A percentile compares a stretch with the other conserved stretches of the same genome.
phyloP scores from a whole-genome alignment of 2,329 filamentous ascomycete species.

The Colletotrichum siamense region DNA sequence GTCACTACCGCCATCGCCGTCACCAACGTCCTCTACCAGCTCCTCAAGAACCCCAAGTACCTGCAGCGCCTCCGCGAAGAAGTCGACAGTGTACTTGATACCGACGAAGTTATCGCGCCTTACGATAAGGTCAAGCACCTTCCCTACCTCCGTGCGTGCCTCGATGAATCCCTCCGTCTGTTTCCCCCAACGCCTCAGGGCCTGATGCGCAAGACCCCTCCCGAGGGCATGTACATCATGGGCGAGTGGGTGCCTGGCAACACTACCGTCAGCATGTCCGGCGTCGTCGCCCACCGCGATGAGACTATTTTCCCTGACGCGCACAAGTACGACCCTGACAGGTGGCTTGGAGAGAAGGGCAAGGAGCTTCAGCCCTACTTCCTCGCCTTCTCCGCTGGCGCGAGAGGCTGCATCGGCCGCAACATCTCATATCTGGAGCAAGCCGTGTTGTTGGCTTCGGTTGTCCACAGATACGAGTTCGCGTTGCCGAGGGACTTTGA shows the following conservation, averaged over 20 bases:
- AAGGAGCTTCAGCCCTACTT: constrained; percentile 43
- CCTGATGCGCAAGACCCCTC: constrained; percentile 48
- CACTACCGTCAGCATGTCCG: constrained; percentile 48
- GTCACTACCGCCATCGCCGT: constrained; percentile 56
- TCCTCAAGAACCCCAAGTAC: constrained; percentile 51
- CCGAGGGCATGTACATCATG: constrained; percentile 46
- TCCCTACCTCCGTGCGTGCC: constrained; percentile 56
- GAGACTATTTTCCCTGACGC: constrained; percentile 5
- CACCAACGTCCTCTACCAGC: constrained; percentile 56
- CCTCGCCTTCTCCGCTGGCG: constrained; percentile 38
- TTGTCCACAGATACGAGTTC: constrained; percentile 49
- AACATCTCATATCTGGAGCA: constrained; percentile 50
- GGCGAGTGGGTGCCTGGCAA: constrained; percentile 50
- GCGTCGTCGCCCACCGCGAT: constrained; percentile 22
- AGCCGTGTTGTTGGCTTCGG: constrained; percentile 44
- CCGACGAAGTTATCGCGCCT: constrained; percentile 47
- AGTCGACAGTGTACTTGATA: constrained; percentile 48
- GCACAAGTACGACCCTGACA: constrained; percentile 29
- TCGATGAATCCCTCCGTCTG: constrained; percentile 55
- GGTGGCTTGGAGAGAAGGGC: constrained; percentile 45
- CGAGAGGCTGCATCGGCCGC: constrained; percentile 29
- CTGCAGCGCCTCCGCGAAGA: constrained; percentile 48
- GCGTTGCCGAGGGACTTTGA: constrained; percentile 26
- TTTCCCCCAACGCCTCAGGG: constrained; percentile 47
- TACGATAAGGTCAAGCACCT: constrained; percentile 57